These are phyloP conservation scores for Cercospora brassicicola DNA, from an alignment of 2,329 filamentous ascomycete species.

Conservation along the genomic window DNA sequence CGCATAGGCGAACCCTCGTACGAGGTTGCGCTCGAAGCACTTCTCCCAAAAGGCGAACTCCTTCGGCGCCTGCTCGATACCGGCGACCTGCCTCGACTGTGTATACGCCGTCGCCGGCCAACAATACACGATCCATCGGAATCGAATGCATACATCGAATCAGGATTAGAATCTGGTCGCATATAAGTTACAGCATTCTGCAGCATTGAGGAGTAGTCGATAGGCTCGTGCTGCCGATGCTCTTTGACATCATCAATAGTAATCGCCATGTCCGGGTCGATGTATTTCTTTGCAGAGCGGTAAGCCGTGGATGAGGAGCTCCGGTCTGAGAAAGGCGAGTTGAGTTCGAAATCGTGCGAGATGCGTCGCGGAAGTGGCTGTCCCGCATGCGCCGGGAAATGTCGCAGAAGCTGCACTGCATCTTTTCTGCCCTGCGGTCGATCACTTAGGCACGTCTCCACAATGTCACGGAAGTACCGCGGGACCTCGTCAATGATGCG, in stretches of 20 bases:
- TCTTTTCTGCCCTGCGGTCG: conserved; percentile 71
- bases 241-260: conserved; percentile 46
- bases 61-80: conserved; percentile 36
- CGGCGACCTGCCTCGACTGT: conserved; percentile 38
- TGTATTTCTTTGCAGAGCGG: conserved; percentile 50
- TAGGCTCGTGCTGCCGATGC: conserved; percentile 20
- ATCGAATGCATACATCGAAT: conserved; percentile 46
- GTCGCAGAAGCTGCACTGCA: conserved; percentile 67
- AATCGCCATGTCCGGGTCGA: conserved; percentile 48
- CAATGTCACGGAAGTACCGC: conserved; percentile 72
- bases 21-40: conserved; percentile 35
- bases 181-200: conserved; percentile 36
- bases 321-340: conserved; percentile 38
- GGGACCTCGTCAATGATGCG: conserved; percentile 63
- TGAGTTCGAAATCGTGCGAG: conserved; percentile 19
- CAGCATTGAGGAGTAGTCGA: conserved; percentile 3
- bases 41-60: conserved; percentile 40
- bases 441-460: conserved; percentile 73
- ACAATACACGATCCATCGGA: conserved; percentile 49
- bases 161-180: conserved; percentile 41
- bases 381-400: conserved; percentile 58
- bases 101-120: conserved; percentile 30
- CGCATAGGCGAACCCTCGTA: conserved; percentile 20
- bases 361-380: conserved; percentile 13
- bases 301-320: conserved; percentile 42